Evolutionary conservation across 2,329 filamentous ascomycete species (phyloP), one percentile per base, ranked within the genome.

Genomic region (Pseudonectria foliicola): DNA sequence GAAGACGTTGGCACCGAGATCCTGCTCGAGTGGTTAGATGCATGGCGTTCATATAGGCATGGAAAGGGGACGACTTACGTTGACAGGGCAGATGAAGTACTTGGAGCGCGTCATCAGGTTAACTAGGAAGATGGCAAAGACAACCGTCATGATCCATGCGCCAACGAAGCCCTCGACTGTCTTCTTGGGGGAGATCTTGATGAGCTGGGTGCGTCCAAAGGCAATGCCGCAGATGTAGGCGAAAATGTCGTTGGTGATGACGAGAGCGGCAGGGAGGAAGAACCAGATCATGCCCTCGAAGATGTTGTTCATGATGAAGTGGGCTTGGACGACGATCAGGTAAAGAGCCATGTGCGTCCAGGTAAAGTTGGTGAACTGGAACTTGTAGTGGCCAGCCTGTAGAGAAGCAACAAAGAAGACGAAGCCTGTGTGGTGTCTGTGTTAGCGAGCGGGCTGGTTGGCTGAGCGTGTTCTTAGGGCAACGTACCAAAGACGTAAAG

Each of bases 231-330:
- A 95, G 42, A 98, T 80, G 60, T 98, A 98, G 52, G 92, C 92
- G 54, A 93, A 96, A 46, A 98, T 98, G 59, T 98, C 92, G 62
- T 98, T 98, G 45, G 86, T 95, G 58, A 98, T 95, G 60, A 98
- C 92, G 51, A 98, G 76, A 34, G 87, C 82, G 7, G 87, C 89
- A 7, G 92, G 92, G 29, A 98, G 67, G 74, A 96, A 95, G 72
- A 98, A 96, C 92, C 92, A 98, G 60, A 98, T 94, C 85, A 98
- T 88, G 67, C 92, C 92, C 67, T 98, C 92, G 52, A 98, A 93
- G 47, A 98, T 84, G 64, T 98, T 98, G 74, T 98, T 98, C 86
- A 98, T 96, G 67, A 96, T 87, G 62, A 98, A 98, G 61, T 98
- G 92, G 11, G 92, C 89, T 63, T 98, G 89, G 6, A 95, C 89